Percentiles rank a stretch among this genome's conserved stretches.
These are phyloP conservation scores for Myriosclerotinia curreyana DNA, from an alignment of 2,329 filamentous ascomycete species.

Conservation along the genomic window DNA sequence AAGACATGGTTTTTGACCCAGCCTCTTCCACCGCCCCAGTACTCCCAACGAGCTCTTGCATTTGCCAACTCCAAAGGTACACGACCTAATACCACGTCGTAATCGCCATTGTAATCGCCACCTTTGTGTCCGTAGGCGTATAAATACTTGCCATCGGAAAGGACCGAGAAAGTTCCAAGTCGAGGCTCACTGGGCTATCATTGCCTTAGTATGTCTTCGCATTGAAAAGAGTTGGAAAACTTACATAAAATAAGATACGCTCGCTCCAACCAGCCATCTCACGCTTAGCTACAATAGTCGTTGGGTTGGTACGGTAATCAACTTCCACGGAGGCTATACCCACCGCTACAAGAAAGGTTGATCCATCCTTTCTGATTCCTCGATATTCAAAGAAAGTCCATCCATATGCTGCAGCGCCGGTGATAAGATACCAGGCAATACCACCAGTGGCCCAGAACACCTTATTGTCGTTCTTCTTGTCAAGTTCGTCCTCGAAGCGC, in stretches of 20 bases:
- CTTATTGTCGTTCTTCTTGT: conserved; percentile 10
- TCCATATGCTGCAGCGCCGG: conserved; percentile 16
- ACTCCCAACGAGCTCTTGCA: conserved; percentile 23
- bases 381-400: conserved; percentile 19
- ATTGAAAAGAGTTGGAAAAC: neutral
- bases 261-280: conserved; percentile 8
- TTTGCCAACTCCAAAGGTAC: conserved; percentile 15
- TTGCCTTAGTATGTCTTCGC: neutral
- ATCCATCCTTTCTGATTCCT: conserved; percentile 12
- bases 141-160: conserved; percentile 20
- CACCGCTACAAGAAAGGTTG: conserved; percentile 14
- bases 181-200: conserved; percentile 23
- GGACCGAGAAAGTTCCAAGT: conserved; percentile 26
- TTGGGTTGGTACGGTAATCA: conserved; percentile 12
- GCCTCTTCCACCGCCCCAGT: conserved; percentile 18
- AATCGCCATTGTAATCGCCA: conserved; percentile 24
- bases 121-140: conserved; percentile 29
- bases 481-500: conserved; percentile 17
- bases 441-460: conserved; percentile 20
- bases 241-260: conserved; percentile 15
- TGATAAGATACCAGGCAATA: conserved; percentile 15
- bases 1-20: conserved; percentile 22
- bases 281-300: conserved; percentile 15
- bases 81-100: conserved; percentile 26
- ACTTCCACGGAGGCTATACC: conserved; percentile 19